A percentile compares a stretch with the other conserved stretches of the same genome.
These are phyloP conservation scores for Chaetothyriales sp. DNA, from an alignment of 2,329 filamentous ascomycete genomes.

Conservation along the genomic window DNA sequence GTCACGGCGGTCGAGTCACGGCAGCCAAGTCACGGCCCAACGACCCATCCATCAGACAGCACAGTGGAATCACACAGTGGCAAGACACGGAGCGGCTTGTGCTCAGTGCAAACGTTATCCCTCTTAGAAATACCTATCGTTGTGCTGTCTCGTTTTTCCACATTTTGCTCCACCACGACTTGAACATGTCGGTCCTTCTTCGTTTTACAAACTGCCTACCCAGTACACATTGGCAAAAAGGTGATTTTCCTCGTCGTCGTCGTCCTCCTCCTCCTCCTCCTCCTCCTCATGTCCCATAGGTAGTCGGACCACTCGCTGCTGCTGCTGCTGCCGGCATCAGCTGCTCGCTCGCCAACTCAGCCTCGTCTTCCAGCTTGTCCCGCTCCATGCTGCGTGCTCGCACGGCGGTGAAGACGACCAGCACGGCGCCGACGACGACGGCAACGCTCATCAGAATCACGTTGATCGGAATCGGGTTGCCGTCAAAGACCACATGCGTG, in stretches of 20 bases:
- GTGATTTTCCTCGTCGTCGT: no score
- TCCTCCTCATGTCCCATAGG: constrained; percentile 13
- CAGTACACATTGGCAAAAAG: no score
- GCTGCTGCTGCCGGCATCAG: constrained; percentile 12
- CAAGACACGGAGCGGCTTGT: neutral
- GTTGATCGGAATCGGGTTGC: constrained; percentile 68
- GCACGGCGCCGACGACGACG: constrained; percentile 46
- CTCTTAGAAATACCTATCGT: neutral
- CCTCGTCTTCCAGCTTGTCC: constrained; percentile 17
- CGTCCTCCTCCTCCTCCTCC: no score
- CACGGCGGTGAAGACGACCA: constrained; percentile 49
- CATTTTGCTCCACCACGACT: no score
- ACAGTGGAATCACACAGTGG: neutral
- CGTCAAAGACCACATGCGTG: constrained; percentile 57
- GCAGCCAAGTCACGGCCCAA: neutral
- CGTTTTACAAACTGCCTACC: no score
- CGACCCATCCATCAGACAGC: neutral
- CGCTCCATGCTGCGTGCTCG: constrained; percentile 28
- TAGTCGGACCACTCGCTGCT: constrained; percentile 8
- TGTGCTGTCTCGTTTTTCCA: neutral
- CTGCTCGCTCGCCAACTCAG: constrained; percentile 15
- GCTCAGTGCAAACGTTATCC: neutral
- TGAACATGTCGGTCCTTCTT: no score
- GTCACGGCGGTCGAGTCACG: neutral
- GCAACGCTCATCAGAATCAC: constrained; percentile 50